Conservation (phyloP, 169 alveolate genomes). For the Plasmodium gallinaceum region DNA sequence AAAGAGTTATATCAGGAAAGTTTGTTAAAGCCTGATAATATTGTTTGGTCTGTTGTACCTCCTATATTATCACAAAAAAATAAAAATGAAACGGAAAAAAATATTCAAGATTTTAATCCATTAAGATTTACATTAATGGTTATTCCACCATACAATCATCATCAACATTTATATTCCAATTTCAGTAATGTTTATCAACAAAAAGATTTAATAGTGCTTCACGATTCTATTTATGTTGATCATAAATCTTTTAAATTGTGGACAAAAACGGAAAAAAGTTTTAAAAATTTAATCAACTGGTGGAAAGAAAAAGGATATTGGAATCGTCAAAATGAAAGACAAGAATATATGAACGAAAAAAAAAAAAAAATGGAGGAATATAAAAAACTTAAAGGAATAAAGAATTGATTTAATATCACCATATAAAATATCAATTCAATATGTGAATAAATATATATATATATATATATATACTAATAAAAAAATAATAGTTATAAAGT, state of each 20-base stretch:
- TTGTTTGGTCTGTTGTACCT: conserved; percentile 87
- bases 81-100: conserved; percentile 53
- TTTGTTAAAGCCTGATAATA: conserved; percentile 84
- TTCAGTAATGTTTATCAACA: conserved; percentile 48
- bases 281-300: conserved; percentile 81
- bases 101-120: conserved; percentile 76
- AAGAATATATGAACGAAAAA: conserved; percentile 82
- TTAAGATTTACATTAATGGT: conserved; percentile 85
- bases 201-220: conserved; percentile 79
- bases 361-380: conserved; percentile 76
- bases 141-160: conserved; percentile 82
- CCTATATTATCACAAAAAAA: conserved; percentile 76
- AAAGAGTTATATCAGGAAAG: conserved; percentile 85
- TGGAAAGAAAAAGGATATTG: conserved; percentile 91
- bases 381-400: conserved; percentile 19
- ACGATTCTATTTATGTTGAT: conserved; percentile 87
- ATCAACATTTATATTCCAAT: conserved; percentile 31
- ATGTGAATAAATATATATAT: background rate
- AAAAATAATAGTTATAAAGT: background rate
- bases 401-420: background rate
- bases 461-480: background rate
- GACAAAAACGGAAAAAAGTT: conserved; percentile 78
- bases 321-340: conserved; percentile 84
- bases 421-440: background rate
- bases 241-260: conserved; percentile 84